phyloP scores from a whole-genome alignment of 2,329 filamentous ascomycete species.

The Fusarium domesticum region DNA sequence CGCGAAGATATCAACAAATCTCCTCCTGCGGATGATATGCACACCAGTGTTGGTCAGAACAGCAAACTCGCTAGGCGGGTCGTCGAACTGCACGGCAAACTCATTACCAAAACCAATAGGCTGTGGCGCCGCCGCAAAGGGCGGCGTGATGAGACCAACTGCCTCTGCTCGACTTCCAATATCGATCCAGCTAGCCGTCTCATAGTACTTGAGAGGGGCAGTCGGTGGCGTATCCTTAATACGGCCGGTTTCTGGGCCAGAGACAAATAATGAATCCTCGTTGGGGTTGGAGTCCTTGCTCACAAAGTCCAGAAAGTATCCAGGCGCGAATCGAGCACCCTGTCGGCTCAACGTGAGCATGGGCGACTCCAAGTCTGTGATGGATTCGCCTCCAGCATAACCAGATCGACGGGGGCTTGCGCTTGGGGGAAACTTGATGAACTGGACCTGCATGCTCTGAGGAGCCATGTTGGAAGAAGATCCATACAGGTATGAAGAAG shows the following conservation, averaged over 20 bases:
- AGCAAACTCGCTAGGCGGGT: slow-evolving; percentile 76
- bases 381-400: slow-evolving; percentile 37
- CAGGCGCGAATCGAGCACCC: slow-evolving; percentile 70
- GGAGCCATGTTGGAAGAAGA: slow-evolving; percentile 64
- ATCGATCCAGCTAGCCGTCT: slow-evolving; percentile 77
- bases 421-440: slow-evolving; percentile 86
- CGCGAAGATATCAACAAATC: slow-evolving; percentile 90
- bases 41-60: slow-evolving; percentile 89
- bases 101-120: slow-evolving; percentile 90
- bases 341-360: slow-evolving; percentile 49
- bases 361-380: slow-evolving; percentile 48
- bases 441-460: slow-evolving; percentile 96
- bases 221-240: slow-evolving; percentile 60
- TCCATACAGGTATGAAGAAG: slow-evolving; percentile 63
- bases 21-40: slow-evolving; percentile 76
- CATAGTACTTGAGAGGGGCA: slow-evolving; percentile 62
- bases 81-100: slow-evolving; percentile 91
- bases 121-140: slow-evolving; percentile 65
- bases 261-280: slow-evolving; percentile 72
- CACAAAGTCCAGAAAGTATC: slow-evolving; percentile 87
- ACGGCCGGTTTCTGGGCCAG: slow-evolving; percentile 83
- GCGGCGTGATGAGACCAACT: slow-evolving; percentile 70
- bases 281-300: slow-evolving; percentile 58
- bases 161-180: slow-evolving; percentile 72
- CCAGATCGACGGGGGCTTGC: slow-evolving; percentile 29